Conservation (phyloP, 1,139 yeast genomes). For the Pichia sp. region DNA sequence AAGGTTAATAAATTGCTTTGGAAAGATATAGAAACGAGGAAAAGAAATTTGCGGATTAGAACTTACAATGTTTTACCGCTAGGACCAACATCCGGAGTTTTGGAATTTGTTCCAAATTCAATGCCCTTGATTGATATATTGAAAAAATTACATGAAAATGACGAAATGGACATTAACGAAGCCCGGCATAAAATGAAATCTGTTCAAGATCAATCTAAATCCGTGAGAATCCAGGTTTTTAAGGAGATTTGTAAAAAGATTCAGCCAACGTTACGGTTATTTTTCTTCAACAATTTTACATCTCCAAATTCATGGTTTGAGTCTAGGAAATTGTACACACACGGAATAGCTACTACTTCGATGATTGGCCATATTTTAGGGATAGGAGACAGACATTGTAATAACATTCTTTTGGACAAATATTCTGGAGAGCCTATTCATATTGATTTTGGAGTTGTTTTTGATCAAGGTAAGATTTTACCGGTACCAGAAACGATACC, state of each 20-base stretch:
- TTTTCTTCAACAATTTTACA: conserved; percentile 62
- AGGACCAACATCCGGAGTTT: conserved; percentile 80
- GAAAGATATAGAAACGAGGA: conserved; percentile 48
- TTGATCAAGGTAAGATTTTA: conserved; percentile 80
- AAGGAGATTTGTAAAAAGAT: conserved; percentile 41
- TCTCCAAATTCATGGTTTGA: conserved; percentile 68
- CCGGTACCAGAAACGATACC: conserved; percentile 94
- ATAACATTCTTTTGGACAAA: conserved; percentile 77
- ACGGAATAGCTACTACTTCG: conserved; percentile 79
- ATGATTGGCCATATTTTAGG: conserved; percentile 86
- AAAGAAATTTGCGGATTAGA: conserved; percentile 51
- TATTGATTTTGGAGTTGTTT: conserved; percentile 93
- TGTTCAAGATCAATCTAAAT: conserved; percentile 38
- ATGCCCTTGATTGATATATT: conserved; percentile 63
- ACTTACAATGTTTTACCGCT: conserved; percentile 89
- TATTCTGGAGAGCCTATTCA: conserved; percentile 86
- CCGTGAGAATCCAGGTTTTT: conserved; percentile 44
- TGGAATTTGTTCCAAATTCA: conserved; percentile 83
- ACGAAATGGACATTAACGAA: conserved; percentile 39
- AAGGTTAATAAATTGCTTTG: conserved; percentile 70
- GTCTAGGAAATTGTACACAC: conserved; percentile 56
- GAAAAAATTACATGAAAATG: conserved; percentile 45
- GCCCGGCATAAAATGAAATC: conserved; percentile 64
- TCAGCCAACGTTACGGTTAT: conserved; percentile 59
- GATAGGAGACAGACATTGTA: conserved; percentile 91